Percentiles rank a stretch among this genome's conserved stretches.
phyloP scores from a whole-genome alignment of 768 basidiomycete species.

The Mycena sanguinolenta region DNA sequence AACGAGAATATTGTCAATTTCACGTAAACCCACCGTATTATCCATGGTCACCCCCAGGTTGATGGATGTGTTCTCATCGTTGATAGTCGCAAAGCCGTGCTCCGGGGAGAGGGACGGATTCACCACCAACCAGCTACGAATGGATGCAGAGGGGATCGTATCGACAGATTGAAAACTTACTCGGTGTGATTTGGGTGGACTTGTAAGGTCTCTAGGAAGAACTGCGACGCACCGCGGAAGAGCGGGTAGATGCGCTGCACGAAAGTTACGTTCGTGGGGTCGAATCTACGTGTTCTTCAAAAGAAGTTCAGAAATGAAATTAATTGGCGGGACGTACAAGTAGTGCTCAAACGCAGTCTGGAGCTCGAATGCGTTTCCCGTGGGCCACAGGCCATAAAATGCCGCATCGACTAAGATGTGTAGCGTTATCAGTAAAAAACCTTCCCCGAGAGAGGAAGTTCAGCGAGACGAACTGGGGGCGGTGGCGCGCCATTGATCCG shows the following conservation, averaged over 20 bases:
- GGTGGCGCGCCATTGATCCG: constrained; percentile 26
- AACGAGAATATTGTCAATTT: background rate
- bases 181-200: constrained; percentile 24
- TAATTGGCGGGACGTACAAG: constrained; percentile 6
- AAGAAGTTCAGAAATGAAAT: background rate
- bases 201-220: constrained; percentile 26
- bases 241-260: constrained; percentile 24
- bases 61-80: constrained; percentile 16
- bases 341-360: constrained; percentile 37
- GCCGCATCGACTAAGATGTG: constrained; percentile 37
- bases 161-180: background rate
- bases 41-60: constrained; percentile 32
- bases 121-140: constrained; percentile 28
- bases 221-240: constrained; percentile 24
- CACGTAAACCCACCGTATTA: constrained; percentile 21
- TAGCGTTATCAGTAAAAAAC: constrained; percentile 2
- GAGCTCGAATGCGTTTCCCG: constrained; percentile 29
- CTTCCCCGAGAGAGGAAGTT: background rate
- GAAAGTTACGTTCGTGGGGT: constrained; percentile 29
- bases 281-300: constrained; percentile 10
- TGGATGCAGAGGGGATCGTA: too few relatives aligned
- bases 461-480: constrained; percentile 14
- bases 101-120: constrained; percentile 23
- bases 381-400: constrained; percentile 38
- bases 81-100: constrained; percentile 13